phyloP scores from a whole-genome alignment of 208 protist genomes.

The Trypanosoma lewisi region DNA sequence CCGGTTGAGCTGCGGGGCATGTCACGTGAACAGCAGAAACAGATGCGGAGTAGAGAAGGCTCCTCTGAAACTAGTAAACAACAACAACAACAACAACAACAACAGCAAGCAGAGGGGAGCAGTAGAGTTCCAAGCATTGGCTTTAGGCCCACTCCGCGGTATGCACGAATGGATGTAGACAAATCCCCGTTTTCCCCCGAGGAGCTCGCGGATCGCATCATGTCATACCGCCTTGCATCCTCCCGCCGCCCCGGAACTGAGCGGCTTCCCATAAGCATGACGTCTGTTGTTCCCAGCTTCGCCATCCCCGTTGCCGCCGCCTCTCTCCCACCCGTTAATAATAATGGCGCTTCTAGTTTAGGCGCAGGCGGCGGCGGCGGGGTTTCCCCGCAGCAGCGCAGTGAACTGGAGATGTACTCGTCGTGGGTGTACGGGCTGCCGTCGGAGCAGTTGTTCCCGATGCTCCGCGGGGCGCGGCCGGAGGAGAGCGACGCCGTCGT shows the following conservation, averaged over 20 bases:
- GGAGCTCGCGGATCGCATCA: conserved; percentile 25
- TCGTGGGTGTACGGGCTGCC: conserved; percentile 72
- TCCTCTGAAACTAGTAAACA: no score
- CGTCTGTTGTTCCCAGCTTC: conserved; percentile 17
- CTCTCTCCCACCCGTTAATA: conserved; percentile 12
- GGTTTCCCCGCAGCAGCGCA: neutral
- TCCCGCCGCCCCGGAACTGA: neutral
- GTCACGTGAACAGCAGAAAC: conserved; percentile 24
- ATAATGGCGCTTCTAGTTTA: no score
- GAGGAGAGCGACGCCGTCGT: conserved; percentile 22
- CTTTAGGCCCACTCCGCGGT: no score
- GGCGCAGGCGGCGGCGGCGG: neutral
- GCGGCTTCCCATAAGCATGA: neutral
- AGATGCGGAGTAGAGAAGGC: neutral
- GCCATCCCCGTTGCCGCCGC: conserved; percentile 27
- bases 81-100: no score
- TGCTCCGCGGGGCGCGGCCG: conserved; percentile 13
- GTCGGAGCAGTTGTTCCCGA: conserved; percentile 14
- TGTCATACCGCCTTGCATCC: conserved; percentile 47
- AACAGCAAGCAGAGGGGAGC: no score
- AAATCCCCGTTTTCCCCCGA: conserved; percentile 7
- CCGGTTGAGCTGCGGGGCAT: conserved; percentile 30
- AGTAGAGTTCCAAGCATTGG: no score
- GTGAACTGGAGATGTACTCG: conserved; percentile 27
- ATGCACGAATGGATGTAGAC: neutral